Evolutionary conservation across 2,329 filamentous ascomycete species (phyloP), one percentile per base, ranked within the genome.

Genomic region (Thielaviopsis musarum): DNA sequence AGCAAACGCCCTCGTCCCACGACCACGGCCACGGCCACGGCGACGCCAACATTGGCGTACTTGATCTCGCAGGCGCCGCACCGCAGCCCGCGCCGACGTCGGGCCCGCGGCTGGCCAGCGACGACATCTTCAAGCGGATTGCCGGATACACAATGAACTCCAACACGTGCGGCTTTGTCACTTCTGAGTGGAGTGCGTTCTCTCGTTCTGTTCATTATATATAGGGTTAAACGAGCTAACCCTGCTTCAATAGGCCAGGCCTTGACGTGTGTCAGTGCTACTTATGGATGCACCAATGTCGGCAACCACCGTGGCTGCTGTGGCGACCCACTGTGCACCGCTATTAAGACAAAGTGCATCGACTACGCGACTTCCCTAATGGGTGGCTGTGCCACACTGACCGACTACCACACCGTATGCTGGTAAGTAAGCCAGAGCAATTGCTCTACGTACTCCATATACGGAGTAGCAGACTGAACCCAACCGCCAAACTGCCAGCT

Each of bases 331-430:
- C 57, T 64, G 28, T 71, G 70, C 57, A 65, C 63, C 7, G 58
- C 62, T 5, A 64, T 71, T 41, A 68, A 68, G 64, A 71, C 69
- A 15, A 63, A 63, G 2, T 71, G 70, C 38, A 63, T 71, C 57
- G 63, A 68, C 64, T 70, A 67, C 49, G 49, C 57, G 4, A 62
- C 63, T n/a, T 67, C 66, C 19, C n/a, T 54, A 2, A 58, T 61
- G 2, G 66, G 66, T 5, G 56, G 59, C 7, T 71, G 69, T 55
- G 59, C 66, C 24, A 62, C 66, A 9, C 62, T 65, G 3, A 60
- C 63, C 3, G 67, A 70, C 54, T 68, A 64, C 30, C 69, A 70
- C 54, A 71, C 69, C 2, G 62, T 71, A 17, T 71, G 70, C 66
- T 71, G 70, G 70, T 71, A 64, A 54, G 60, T 19, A 4, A 9